These are phyloP conservation scores for Multifurca ochricompacta DNA, from an alignment of 768 basidiomycete genomes.

Conservation along the genomic window DNA sequence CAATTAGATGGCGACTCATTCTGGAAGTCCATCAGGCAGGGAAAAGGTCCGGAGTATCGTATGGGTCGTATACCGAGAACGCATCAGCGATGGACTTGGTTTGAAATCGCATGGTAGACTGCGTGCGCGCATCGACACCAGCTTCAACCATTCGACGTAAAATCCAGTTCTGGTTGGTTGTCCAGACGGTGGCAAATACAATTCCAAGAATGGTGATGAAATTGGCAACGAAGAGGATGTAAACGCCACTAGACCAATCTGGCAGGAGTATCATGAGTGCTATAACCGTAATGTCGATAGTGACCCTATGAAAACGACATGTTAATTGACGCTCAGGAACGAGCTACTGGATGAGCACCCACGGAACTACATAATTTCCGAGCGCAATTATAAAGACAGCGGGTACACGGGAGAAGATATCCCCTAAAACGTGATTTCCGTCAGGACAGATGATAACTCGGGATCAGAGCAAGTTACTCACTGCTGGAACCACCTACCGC, in stretches of 20 bases:
- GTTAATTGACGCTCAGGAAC: neutral
- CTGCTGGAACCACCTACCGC: neutral
- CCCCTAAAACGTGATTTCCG: neutral
- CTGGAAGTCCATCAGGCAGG: neutral
- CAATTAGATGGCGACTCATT: neutral
- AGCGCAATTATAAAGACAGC: constrained; percentile 17
- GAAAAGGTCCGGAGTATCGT: neutral
- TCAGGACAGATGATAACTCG: neutral
- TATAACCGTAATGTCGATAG: constrained; percentile 13
- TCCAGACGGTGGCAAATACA: constrained; percentile 21
- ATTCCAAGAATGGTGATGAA: constrained; percentile 20
- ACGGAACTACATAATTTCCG: constrained; percentile 20
- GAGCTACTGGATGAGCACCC: neutral
- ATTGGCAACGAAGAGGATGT: constrained; percentile 16
- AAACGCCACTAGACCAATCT: constrained; percentile 10
- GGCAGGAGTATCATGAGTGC: constrained; percentile 12
- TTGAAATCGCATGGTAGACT: constrained; percentile 17
- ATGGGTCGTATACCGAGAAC: constrained; percentile 3
- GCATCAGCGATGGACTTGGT: constrained; percentile 1
- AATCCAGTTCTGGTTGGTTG: constrained; percentile 20
- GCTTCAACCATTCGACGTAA: constrained; percentile 16
- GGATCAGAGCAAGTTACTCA: neutral
- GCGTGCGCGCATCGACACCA: constrained; percentile 8
- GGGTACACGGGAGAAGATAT: constrained; percentile 15
- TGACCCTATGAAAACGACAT: constrained; percentile 3